These are phyloP conservation scores for Yamadazyma atmosphaerica DNA, from an alignment of 1,139 yeast species.

Conservation along the genomic window DNA sequence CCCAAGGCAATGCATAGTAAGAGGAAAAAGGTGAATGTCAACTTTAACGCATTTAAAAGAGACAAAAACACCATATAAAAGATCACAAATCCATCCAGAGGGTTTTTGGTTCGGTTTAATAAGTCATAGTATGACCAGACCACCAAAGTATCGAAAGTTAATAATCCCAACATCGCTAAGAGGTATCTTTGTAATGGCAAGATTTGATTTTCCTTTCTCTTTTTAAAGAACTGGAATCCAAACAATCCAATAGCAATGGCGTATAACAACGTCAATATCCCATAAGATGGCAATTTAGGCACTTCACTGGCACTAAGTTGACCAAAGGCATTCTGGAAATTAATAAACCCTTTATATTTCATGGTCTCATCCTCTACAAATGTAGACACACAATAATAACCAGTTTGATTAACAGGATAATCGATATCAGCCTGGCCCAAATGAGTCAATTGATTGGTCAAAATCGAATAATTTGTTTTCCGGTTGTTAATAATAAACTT, in stretches of 20 bases:
- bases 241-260: slow-evolving; percentile 79
- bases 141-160: slow-evolving; percentile 81
- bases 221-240: slow-evolving; percentile 82
- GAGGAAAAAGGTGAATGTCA: slow-evolving; percentile 86
- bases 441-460: slow-evolving; percentile 54
- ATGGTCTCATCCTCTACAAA: slow-evolving; percentile 41
- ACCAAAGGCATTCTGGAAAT: slow-evolving; percentile 91
- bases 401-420: slow-evolving; percentile 71
- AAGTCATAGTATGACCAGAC: slow-evolving; percentile 92
- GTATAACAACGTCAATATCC: slow-evolving; percentile 80
- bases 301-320: slow-evolving; percentile 85
- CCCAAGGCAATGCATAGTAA: slow-evolving; percentile 86
- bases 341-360: slow-evolving; percentile 62
- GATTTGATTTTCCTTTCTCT: slow-evolving; percentile 73
- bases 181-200: slow-evolving; percentile 89
- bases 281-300: slow-evolving; percentile 88
- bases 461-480: slow-evolving; percentile 52
- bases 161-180: slow-evolving; percentile 78
- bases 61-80: slow-evolving; percentile 79
- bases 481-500: slow-evolving; percentile 55
- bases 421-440: slow-evolving; percentile 61
- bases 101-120: slow-evolving; percentile 59
- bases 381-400: slow-evolving; percentile 89
- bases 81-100: slow-evolving; percentile 61
- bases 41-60: slow-evolving; percentile 73